These are phyloP conservation scores for Aeminium ludgeri DNA, from an alignment of 495 filamentous ascomycete genomes.

Conservation along the genomic window DNA sequence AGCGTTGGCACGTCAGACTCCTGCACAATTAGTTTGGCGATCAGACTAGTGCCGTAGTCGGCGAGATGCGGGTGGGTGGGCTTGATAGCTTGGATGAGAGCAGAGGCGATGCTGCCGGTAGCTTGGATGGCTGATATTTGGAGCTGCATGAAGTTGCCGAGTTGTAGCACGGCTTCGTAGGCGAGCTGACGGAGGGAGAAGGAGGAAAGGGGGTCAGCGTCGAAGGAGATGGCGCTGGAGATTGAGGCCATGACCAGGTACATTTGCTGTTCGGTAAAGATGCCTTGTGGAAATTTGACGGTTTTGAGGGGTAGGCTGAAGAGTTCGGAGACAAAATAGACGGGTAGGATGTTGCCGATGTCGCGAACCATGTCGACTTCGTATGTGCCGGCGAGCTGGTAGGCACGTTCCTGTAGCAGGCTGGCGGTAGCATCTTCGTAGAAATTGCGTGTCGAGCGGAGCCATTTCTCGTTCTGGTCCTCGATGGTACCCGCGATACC, in stretches of 20 bases:
- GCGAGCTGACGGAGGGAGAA: slow-evolving; percentile 43
- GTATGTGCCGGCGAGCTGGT: slow-evolving; percentile 34
- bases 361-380: slow-evolving; percentile 50
- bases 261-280: slow-evolving; percentile 41
- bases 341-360: slow-evolving; percentile 42
- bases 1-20: slow-evolving; percentile 17
- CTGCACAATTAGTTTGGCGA: slow-evolving; percentile 17
- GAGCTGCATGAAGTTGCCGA: slow-evolving; percentile 21
- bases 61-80: slow-evolving; percentile 16
- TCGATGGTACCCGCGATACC: not conserved
- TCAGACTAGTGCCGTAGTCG: slow-evolving; percentile 24
- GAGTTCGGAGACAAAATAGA: slow-evolving; percentile 42
- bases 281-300: slow-evolving; percentile 38
- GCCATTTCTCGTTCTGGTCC: slow-evolving; percentile 27
- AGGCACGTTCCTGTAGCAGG: slow-evolving; percentile 33
- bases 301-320: slow-evolving; percentile 49
- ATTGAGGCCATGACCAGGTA: slow-evolving; percentile 42
- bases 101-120: slow-evolving; percentile 12
- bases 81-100: slow-evolving; percentile 16
- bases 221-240: slow-evolving; percentile 47
- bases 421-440: slow-evolving; percentile 36
- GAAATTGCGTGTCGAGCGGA: slow-evolving; percentile 33
- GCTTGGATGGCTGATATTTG: slow-evolving; percentile 17
- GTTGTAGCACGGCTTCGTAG: slow-evolving; percentile 18
- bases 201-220: slow-evolving; percentile 45